Conservation (phyloP, 495 filamentous ascomycete species). For the Talaromyces liani region DNA sequence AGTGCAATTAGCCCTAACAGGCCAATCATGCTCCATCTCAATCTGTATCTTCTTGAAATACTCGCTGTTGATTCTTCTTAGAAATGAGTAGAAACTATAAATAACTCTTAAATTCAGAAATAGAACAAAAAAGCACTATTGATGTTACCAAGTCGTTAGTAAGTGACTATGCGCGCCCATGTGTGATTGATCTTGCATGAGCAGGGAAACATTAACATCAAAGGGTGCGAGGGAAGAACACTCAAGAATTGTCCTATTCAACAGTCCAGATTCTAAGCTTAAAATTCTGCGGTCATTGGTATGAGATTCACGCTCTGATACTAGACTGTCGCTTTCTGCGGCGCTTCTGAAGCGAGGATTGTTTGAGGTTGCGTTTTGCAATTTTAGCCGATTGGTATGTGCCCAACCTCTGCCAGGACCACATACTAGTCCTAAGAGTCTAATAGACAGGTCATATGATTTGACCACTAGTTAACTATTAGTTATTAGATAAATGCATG, state of each 20-base stretch:
- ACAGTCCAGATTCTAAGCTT: neutral
- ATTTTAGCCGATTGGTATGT: neutral
- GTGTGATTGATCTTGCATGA: constrained; percentile 4
- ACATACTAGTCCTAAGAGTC: neutral
- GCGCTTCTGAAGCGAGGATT: neutral
- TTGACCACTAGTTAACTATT: neutral
- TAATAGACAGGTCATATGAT: too few species aligned
- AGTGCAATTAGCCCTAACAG: neutral
- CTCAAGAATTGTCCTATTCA: neutral
- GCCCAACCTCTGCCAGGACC: neutral
- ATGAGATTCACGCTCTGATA: neutral
- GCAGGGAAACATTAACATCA: neutral
- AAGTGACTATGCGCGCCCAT: neutral
- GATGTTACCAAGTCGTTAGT: neutral
- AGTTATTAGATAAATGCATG: neutral
- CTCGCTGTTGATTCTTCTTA: too few species aligned
- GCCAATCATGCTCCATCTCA: neutral
- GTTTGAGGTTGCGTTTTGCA: constrained; percentile 3
- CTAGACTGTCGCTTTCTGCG: neutral
- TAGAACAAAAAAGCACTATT: neutral
- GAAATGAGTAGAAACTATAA: neutral
- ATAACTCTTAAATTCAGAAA: neutral
- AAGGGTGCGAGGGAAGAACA: neutral
- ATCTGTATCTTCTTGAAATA: neutral
- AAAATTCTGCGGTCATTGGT: neutral